Conservation (phyloP, 371 early-diverging fungal species). For the Entomophthora muscae region DNA sequence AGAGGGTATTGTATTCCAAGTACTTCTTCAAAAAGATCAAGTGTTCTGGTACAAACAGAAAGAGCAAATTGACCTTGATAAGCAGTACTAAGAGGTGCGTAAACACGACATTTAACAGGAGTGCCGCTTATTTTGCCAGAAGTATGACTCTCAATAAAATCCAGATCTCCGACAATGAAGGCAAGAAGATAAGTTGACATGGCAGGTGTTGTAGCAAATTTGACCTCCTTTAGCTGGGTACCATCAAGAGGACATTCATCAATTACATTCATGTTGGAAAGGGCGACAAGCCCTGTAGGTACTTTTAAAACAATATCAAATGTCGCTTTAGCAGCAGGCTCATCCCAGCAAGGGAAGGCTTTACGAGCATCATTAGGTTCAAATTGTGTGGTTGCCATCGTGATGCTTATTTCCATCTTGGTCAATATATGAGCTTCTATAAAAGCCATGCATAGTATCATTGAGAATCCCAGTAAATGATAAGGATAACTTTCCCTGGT, state of each 20-base stretch:
- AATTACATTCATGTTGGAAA: constrained; percentile 72
- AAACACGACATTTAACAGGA: constrained; percentile 52
- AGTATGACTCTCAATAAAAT: constrained; percentile 62
- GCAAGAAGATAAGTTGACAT: constrained; percentile 47
- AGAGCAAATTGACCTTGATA: constrained; percentile 65
- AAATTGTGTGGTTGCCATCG: constrained; percentile 78
- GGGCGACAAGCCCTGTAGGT: constrained; percentile 35
- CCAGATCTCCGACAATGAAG: constrained; percentile 76
- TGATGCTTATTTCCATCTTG: constrained; percentile 33
- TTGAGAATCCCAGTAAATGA: constrained; percentile 51
- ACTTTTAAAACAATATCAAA: constrained; percentile 66
- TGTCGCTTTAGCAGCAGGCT: constrained; percentile 76
- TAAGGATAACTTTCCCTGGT: constrained; percentile 27
- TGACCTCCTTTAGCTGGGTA: constrained; percentile 23
- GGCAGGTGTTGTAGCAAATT: constrained; percentile 62
- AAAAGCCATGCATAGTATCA: constrained; percentile 74
- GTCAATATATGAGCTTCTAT: constrained; percentile 53
- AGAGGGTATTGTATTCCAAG: constrained; percentile 73
- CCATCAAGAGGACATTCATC: constrained; percentile 17
- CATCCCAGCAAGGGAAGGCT: constrained; percentile 86
- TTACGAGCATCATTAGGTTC: constrained; percentile 84
- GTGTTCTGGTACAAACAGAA: constrained; percentile 39
- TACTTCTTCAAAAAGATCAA: constrained; percentile 63
- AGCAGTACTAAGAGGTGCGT: constrained; percentile 43
- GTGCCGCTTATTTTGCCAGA: constrained; percentile 36